Base-by-base conservation (phyloP, 148 eudicot genomes). In the Spergularia marina region DNA sequence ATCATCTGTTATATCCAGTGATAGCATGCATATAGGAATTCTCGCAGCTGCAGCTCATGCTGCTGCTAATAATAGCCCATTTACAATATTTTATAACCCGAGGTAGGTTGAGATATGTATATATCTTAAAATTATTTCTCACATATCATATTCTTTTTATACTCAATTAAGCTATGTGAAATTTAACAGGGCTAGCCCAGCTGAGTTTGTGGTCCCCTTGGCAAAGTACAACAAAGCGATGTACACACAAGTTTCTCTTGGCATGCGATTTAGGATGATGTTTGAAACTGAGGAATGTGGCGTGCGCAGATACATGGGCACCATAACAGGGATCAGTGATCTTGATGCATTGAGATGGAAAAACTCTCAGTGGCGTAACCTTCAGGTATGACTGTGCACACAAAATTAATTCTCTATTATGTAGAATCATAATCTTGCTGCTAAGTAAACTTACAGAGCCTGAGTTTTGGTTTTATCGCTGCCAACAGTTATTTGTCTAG, bases 11-110 rank as follows among this genome's bases (percentile, higher is more conserved):
- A 94, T 94, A 85, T 91, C 98, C 13, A 92, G 98, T 84, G 98
- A 94, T 76, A 94, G 98, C 87, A 92, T 94, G 98, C 98, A 94
- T 79, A 94, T 94, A 57, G 98, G 98, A 68, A 89, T 94, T 80
- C 90, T 94, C 59, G 98, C 97, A 72, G 98, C 98, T 67, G 98
- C 98, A 6, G 97, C 98, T 84, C 98, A 94, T 80, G 97, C 98
- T 54, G 94, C 97, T 39, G 91, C 97, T 68, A 94, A 94, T 84
- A 89, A 89, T 75, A 94, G 98, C 76, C 98, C 98, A 4, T 94
- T 94, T 78, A 87, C 91, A 36, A 90, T 94, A 74, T 94, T 92
- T 84, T 94, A 91, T 75, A 94, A 94, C 77, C 98, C 98, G 10
- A 90, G 98, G 98, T 94, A 89, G 51, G 11, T 71, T 53, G 12